Conservation (phyloP, 106 monocot species). For the Narthecium ossifragum region DNA sequence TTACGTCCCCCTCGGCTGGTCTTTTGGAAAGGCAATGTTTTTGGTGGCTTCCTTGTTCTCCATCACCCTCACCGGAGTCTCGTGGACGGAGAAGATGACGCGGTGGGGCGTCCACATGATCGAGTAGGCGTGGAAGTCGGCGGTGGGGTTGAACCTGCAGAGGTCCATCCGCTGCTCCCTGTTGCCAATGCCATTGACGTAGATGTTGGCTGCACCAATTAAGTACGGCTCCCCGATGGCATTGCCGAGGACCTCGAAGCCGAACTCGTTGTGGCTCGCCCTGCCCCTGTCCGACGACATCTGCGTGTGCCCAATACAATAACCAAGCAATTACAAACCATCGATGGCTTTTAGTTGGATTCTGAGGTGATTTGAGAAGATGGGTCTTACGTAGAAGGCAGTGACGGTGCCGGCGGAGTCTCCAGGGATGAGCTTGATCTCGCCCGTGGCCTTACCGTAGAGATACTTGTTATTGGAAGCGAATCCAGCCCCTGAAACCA, state of each 20-base stretch:
- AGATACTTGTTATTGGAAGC: slow-evolving; percentile 64
- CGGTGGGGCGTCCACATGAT: slow-evolving; percentile 56
- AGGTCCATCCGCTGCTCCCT: slow-evolving; percentile 78
- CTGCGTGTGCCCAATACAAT: slow-evolving; percentile 6
- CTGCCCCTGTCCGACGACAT: slow-evolving; percentile 69
- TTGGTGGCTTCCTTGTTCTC: slow-evolving; percentile 23
- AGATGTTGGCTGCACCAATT: slow-evolving; percentile 80
- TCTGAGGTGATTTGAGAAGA: too few relatives aligned
- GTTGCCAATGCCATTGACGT: slow-evolving; percentile 77
- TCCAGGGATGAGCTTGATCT: slow-evolving; percentile 64
- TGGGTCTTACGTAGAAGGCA: slow-evolving; percentile 67
- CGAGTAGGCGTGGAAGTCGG: slow-evolving; percentile 77
- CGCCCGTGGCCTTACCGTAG: slow-evolving; percentile 53
- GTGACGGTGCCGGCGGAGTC: slow-evolving; percentile 90
- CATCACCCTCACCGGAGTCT: slow-evolving; percentile 62
- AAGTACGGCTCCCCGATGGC: slow-evolving; percentile 74
- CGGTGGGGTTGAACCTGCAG: slow-evolving; percentile 91
- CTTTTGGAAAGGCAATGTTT: slow-evolving; percentile 40
- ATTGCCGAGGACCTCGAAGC: slow-evolving; percentile 94
- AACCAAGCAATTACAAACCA: too few relatives aligned
- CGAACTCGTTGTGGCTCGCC: slow-evolving; percentile 85
- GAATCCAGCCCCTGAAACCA: slow-evolving; percentile 65
- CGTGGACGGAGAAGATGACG: slow-evolving; percentile 73
- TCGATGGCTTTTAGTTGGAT: too few relatives aligned
- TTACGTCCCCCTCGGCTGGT: slow-evolving; percentile 79